These are phyloP conservation scores for Trichosporon ovoides DNA, from an alignment of 1,284 basidiomycete species.

Conservation along the genomic window DNA sequence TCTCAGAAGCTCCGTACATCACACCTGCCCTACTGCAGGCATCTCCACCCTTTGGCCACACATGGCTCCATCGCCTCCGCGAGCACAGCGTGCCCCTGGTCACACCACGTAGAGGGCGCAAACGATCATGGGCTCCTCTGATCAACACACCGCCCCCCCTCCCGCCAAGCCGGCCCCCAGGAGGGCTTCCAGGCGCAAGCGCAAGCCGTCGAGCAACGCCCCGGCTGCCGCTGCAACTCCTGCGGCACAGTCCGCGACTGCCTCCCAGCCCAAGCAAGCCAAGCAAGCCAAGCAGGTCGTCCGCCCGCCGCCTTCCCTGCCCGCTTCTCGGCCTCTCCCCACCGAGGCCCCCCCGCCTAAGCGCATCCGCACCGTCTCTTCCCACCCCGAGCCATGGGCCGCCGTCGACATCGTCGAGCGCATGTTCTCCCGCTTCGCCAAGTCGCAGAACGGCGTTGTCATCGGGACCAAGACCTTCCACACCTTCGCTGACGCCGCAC, in stretches of 20 bases:
- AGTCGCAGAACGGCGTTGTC: background rate
- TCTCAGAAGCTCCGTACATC: too few relatives aligned
- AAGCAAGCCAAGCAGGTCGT: background rate
- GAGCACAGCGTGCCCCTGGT: background rate
- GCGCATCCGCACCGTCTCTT: background rate
- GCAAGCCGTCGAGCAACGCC: background rate
- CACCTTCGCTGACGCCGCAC: slow-evolving; percentile 2
- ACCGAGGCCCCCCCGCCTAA: background rate
- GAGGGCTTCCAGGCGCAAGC: background rate
- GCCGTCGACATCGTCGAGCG: slow-evolving; percentile 5
- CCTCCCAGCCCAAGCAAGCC: too few relatives aligned
- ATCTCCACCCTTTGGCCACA: background rate
- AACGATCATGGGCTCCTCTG: background rate
- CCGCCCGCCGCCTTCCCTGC: background rate
- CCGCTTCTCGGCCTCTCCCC: background rate
- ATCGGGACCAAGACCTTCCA: background rate
- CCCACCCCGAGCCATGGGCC: background rate
- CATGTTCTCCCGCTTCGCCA: slow-evolving; percentile 5
- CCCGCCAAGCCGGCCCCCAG: background rate
- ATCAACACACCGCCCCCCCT: background rate
- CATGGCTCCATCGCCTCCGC: background rate
- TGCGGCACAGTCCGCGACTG: too few relatives aligned
- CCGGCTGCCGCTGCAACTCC: background rate
- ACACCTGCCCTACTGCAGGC: too few relatives aligned
- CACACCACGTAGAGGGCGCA: background rate